Evolutionary conservation across 2,329 filamentous ascomycete genomes (phyloP).

Genomic region (Xylaria hypoxylon): DNA sequence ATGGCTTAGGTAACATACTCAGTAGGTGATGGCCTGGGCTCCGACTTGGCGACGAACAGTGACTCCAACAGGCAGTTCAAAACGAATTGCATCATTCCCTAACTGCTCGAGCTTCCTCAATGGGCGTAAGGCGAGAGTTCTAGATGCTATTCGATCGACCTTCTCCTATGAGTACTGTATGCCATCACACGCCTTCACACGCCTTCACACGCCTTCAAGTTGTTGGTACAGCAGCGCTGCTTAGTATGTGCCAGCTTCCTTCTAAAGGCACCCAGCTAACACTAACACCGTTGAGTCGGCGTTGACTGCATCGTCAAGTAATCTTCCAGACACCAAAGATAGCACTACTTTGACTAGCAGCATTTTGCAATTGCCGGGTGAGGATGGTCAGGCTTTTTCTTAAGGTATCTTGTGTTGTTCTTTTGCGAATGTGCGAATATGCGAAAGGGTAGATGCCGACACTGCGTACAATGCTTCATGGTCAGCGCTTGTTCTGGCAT

Average conservation of each 20-base stretch:
- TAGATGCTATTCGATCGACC: slow-evolving; percentile 6
- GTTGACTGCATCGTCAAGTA: neutral
- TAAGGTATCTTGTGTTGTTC: neutral
- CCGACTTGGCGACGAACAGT: slow-evolving; percentile 31
- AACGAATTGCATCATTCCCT: slow-evolving; percentile 4
- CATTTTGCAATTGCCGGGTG: neutral
- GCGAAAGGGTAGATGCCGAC: neutral
- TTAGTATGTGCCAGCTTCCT: slow-evolving; percentile 38
- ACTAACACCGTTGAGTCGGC: too few species aligned
- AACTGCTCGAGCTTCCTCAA: slow-evolving; percentile 31
- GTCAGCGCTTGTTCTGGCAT: neutral
- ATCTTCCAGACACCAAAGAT: neutral
- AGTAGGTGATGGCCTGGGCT: slow-evolving; percentile 15
- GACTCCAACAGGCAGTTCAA: slow-evolving; percentile 35
- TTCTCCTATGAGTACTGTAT: slow-evolving; percentile 9
- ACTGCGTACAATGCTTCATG: neutral
- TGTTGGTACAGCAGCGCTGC: slow-evolving; percentile 34
- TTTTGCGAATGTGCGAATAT: too few species aligned
- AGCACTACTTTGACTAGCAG: neutral
- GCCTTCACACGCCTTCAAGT: neutral
- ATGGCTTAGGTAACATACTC: slow-evolving; percentile 10
- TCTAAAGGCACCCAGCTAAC: slow-evolving; percentile 27
- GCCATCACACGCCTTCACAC: slow-evolving; percentile 5
- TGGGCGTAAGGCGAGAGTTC: slow-evolving; percentile 13
- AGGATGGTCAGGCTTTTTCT: neutral